phyloP scores from a whole-genome alignment of 2,329 filamentous ascomycete species.

The Pezicula radicicola region DNA sequence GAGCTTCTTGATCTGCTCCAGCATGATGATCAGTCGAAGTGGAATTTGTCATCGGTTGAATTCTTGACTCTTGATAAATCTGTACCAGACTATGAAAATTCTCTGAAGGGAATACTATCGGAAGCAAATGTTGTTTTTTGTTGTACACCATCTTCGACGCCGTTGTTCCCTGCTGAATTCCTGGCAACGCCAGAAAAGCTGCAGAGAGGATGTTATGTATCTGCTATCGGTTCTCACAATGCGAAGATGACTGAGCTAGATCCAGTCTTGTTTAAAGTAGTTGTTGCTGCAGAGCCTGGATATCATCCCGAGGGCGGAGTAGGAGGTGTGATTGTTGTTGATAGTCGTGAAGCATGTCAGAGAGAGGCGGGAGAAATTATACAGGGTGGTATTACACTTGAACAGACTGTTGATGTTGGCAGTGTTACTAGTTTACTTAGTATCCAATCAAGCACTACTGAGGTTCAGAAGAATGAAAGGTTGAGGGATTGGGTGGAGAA shows the following conservation, averaged over 20 bases:
- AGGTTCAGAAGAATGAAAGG: background rate
- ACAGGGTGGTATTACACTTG: constrained; percentile 66
- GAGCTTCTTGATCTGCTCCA: too few species aligned
- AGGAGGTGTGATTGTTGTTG: background rate
- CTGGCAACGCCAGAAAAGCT: too few species aligned
- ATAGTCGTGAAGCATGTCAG: constrained; percentile 2
- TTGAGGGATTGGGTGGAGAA: constrained; percentile 49
- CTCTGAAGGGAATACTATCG: too few species aligned
- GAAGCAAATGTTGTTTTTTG: too few species aligned
- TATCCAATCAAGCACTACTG: background rate
- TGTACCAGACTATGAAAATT: too few species aligned
- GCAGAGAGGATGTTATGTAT: background rate
- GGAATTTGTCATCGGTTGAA: too few species aligned
- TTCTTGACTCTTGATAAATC: too few species aligned
- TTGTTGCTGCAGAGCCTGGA: background rate
- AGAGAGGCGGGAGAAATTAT: constrained; percentile 84
- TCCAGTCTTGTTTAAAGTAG: background rate
- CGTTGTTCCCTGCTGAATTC: too few species aligned
- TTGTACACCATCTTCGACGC: too few species aligned
- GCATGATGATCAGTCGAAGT: too few species aligned
- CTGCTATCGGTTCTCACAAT: background rate
- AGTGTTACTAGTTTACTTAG: background rate
- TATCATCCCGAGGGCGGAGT: background rate
- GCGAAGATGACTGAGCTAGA: background rate
- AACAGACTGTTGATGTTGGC: constrained; percentile 58